These are phyloP conservation scores for Inonotus hispidus DNA, from an alignment of 1,284 basidiomycete genomes.

Conservation along the genomic window DNA sequence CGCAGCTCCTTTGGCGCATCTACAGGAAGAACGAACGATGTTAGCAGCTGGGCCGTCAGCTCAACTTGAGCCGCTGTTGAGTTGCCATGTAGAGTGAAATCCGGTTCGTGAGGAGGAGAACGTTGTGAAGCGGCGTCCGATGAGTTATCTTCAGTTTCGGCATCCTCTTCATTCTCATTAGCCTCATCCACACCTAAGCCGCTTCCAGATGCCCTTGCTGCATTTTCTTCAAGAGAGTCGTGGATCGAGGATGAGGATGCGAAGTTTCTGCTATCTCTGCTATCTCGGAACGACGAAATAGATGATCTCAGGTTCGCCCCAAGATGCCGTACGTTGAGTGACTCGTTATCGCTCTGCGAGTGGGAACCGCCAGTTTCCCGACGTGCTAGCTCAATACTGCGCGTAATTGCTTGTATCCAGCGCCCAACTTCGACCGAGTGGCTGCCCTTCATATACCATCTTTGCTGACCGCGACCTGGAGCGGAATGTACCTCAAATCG, in stretches of 20 bases:
- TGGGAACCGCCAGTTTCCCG: constrained; percentile 23
- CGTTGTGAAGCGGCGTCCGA: constrained; percentile 13
- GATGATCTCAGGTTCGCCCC: constrained; percentile 12
- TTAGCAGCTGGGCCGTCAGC: constrained; percentile 64
- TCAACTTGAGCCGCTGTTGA: constrained; percentile 78
- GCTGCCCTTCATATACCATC: constrained; percentile 89
- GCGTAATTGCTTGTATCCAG: constrained; percentile 77
- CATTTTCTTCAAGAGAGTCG: constrained; percentile 13
- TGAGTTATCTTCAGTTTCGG: constrained; percentile 34
- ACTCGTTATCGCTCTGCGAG: constrained; percentile 4
- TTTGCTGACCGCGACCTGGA: constrained; percentile 52
- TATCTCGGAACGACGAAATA: neutral
- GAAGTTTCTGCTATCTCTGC: neutral
- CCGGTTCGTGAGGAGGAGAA: constrained; percentile 59
- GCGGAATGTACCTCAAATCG: constrained; percentile 82
- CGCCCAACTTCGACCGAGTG: constrained; percentile 85
- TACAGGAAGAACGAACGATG: constrained; percentile 39
- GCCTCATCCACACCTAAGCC: constrained; percentile 15
- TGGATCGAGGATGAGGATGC: constrained; percentile 10
- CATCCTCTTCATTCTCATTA: constrained; percentile 33
- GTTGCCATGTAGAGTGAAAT: constrained; percentile 74
- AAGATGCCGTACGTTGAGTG: constrained; percentile 1
- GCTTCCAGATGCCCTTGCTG: neutral
- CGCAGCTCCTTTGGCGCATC: constrained; percentile 33
- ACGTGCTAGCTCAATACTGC: constrained; percentile 65